These are phyloP conservation scores for Quercus wislizeni DNA, from an alignment of 306 rosid genomes.

Conservation along the genomic window DNA sequence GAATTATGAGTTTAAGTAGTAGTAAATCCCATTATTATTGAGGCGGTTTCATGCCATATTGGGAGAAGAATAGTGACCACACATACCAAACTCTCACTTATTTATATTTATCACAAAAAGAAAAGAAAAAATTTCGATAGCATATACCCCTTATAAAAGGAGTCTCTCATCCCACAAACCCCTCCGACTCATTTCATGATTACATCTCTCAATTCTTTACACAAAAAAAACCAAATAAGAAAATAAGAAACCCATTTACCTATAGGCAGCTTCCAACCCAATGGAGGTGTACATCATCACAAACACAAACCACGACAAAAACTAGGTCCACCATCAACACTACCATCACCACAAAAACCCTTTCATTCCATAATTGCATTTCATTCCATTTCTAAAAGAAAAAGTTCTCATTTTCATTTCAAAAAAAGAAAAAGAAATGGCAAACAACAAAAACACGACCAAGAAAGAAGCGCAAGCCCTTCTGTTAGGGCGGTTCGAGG, in stretches of 20 bases:
- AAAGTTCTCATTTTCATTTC: neutral
- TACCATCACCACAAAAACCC: no score
- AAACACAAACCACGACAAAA: no score
- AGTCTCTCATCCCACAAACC: neutral
- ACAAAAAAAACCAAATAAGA: neutral
- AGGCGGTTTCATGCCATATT: no score
- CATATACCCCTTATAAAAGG: conserved; percentile 35
- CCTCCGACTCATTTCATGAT: neutral
- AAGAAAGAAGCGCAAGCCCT: conserved; percentile 46
- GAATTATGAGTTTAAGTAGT: no score
- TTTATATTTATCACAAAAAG: no score
- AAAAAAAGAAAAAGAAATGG: neutral
- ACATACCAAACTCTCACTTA: no score
- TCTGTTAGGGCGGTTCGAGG: conserved; percentile 70
- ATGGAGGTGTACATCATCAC: no score
- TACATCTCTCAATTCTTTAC: neutral
- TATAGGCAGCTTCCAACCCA: no score
- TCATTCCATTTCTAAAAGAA: no score
- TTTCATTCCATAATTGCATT: no score
- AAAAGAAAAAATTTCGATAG: neutral
- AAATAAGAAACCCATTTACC: conserved; percentile 6
- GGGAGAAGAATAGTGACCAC: no score
- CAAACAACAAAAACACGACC: conserved; percentile 8
- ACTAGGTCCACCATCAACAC: neutral
- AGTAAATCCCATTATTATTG: no score